These are phyloP conservation scores for Smallanthus sonchifolius DNA, from an alignment of 129 eudicot genomes.

Conservation along the genomic window DNA sequence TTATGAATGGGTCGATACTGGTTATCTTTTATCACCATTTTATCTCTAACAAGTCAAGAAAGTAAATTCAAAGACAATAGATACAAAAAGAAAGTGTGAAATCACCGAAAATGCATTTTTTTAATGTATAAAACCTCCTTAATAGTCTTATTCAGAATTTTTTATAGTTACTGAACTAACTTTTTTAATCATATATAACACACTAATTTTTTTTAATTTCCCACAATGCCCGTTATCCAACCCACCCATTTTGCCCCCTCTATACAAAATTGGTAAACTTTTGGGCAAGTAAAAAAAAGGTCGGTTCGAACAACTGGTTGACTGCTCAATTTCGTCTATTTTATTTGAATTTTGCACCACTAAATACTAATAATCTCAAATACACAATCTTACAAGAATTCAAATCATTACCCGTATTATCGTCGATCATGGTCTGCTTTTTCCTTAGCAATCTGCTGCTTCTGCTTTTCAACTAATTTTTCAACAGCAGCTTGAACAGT, in stretches of 20 bases:
- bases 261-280: background rate
- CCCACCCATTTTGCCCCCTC: background rate
- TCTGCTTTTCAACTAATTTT: slow-evolving; percentile 83
- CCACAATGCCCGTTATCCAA: background rate
- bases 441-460: slow-evolving; percentile 72
- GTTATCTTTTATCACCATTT: background rate
- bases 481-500: slow-evolving; percentile 85
- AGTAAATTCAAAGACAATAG: background rate
- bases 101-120: background rate
- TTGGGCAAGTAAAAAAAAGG: background rate
- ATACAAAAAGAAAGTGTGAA: background rate
- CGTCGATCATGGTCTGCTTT: slow-evolving; percentile 35
- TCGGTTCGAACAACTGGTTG: background rate
- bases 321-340: background rate
- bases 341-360: background rate
- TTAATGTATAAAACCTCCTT: background rate
- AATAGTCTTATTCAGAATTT: background rate
- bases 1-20: background rate
- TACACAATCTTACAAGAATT: slow-evolving; percentile 13
- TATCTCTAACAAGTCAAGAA: background rate
- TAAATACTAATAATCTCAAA: background rate
- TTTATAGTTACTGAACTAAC: background rate
- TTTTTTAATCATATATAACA: background rate
- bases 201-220: background rate
- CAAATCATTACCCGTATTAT: slow-evolving; percentile 33